A percentile compares a stretch with the other conserved stretches of the same genome.
phyloP scores from a whole-genome alignment of 306 rosid genomes.

The Malus asiatica region DNA sequence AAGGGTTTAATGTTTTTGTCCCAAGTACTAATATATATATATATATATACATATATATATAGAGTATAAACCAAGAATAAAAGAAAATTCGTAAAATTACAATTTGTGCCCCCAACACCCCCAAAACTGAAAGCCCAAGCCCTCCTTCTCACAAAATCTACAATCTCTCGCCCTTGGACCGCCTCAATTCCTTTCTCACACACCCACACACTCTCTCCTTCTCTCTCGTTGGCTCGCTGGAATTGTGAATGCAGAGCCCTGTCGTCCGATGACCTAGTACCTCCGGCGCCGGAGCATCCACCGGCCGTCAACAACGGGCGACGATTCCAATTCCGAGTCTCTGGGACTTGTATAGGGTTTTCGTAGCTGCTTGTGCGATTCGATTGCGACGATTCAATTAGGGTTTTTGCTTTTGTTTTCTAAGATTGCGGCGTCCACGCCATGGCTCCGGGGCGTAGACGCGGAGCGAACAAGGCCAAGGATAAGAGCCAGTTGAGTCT shows the following conservation, averaged over 20 bases:
- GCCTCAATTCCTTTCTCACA: slow-evolving; percentile 23
- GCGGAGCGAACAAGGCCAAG: slow-evolving; percentile 76
- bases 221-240: slow-evolving; percentile 14
- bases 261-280: slow-evolving; percentile 34
- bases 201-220: slow-evolving; percentile 10
- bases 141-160: slow-evolving; percentile 34
- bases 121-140: slow-evolving; percentile 15
- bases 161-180: slow-evolving; percentile 33
- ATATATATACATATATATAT: no score
- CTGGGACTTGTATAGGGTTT: slow-evolving; percentile 59
- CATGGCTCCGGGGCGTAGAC: slow-evolving; percentile 95
- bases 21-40: not conserved
- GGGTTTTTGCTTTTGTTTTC: slow-evolving; percentile 16
- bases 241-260: slow-evolving; percentile 29
- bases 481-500: slow-evolving; percentile 58
- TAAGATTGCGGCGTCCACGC: slow-evolving; percentile 29
- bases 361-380: not conserved
- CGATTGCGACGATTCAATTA: slow-evolving; percentile 2
- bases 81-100: slow-evolving; percentile 23
- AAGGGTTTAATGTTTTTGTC: not conserved
- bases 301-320: slow-evolving; percentile 31
- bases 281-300: slow-evolving; percentile 31
- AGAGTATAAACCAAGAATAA: not conserved
- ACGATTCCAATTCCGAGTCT: slow-evolving; percentile 19
- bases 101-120: not conserved